Base-by-base conservation (phyloP, 2,329 filamentous ascomycete species). In the Botrytis tulipae region DNA sequence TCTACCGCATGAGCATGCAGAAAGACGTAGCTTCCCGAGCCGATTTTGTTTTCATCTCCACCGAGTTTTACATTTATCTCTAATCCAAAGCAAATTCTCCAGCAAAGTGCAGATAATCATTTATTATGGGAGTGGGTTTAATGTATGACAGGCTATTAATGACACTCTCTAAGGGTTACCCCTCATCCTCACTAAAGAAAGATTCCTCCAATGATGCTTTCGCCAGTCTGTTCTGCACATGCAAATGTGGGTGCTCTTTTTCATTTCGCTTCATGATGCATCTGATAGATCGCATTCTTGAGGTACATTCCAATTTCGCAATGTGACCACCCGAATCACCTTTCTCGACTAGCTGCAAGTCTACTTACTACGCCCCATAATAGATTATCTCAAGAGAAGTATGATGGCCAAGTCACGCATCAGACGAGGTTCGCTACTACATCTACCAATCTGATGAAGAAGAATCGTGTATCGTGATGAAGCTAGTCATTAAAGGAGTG, bases 261-360 rank as follows among this genome's bases (percentile, higher is more conserved):
- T 22, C 37, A 42, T 44, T 40, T 32, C 51, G 51, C 48, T 44
- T 32, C 57, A 25, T 66, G 35, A 67, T 72, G 70, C 48, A 72
- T 72, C 70, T 72, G 62, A 72, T 37, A 68, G 62, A 68, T 72
- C 70, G 70, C 12, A 72, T 72, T 72, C n/a, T 72, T 42, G 16
- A 42, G 20, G 51, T 57, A n/a, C 18, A 42, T 72, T 72, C 61
- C 70, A 48, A 44, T 57, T 61, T 61, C 35, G 14, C 57, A 48
- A 54, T 59, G 66, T 68, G 62, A 68, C 65, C 51, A 60, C 37
- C 16, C 62, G 25, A 68, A 67, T 57, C 61, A 68, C 29, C 46
- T 72, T 66, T 29, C 48, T 32, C 70, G 44, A 66, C 48, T 51
- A 66, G 70, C 40, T 59, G 51, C 51, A 60, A 35, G 35, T 48